Evolutionary conservation across 2,329 filamentous ascomycete genomes (phyloP), one percentile per base, ranked within the genome.

Genomic region (Anthostomella pinea): DNA sequence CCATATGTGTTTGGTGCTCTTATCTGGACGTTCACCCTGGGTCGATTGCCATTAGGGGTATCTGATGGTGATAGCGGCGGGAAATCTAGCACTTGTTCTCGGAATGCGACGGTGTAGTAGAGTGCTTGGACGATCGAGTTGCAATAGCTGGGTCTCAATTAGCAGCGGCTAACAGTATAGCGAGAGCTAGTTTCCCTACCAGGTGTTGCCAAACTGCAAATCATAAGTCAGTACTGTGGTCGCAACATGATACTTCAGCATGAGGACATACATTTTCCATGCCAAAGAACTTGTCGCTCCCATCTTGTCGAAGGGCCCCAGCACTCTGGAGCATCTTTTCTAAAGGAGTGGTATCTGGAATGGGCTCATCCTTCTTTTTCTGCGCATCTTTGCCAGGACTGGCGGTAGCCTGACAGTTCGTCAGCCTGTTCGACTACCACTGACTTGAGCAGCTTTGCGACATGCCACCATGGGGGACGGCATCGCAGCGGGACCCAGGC

Each of bases 91-190:
- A 98, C 88, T 57, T 91, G 81, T 69, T 96, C 85, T 66, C 93
- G 87, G 64, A 98, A 98, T 20, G 87, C 81, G 28, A 88, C 84
- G 14, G 91, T 96, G 69, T 95, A 95, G 68, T 95, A 98, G 39
- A 98, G 80, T 54, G 89, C 94, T 69, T 98, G 93, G 40, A 98
- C 79, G 56, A 98, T 95, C 10, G 93, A 98, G 66, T 98, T 98
- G 70, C 88, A 95, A 67, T 98, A 98, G 63, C 91, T 97, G 43
- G 10, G 13, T 6, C 19, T 22, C 20, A 18, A 49, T 63, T 46
- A 65, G 60, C 35, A 42, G 43, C 21, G 20, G 35, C 22, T 30
- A 28, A 26, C 29, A 35, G 36, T 28, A 18, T 45, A 41, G 27
- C 8, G 7, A 38, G 32, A 23, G 27, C 22, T 24, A 51, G 69